Conservation (phyloP, 2,329 filamentous ascomycete species). For the Ceratocystis cacaofunesta region DNA sequence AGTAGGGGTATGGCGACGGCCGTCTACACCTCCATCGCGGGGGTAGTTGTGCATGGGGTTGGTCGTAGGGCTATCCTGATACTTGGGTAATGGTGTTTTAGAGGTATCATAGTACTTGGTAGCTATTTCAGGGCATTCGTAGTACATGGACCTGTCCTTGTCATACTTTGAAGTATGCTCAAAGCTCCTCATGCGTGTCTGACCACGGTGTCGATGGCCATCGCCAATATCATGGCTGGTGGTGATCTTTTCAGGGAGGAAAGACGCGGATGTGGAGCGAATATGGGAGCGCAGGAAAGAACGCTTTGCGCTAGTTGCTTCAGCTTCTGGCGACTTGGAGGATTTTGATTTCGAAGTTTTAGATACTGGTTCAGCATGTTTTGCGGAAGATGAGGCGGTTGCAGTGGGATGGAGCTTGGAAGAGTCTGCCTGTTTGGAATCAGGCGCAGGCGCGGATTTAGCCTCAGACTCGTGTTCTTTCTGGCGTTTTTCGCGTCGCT, state of each 20-base stretch:
- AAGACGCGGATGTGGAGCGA: conserved; percentile 13
- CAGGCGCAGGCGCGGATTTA: neutral
- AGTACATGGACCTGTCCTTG: neutral
- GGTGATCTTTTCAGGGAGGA: conserved; percentile 1
- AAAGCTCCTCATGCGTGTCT: conserved; percentile 10
- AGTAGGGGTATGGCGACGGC: neutral
- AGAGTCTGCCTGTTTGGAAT: neutral
- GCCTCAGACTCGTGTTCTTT: neutral
- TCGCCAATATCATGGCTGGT: neutral
- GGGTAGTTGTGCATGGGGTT: conserved; percentile 3
- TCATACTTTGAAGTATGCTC: neutral
- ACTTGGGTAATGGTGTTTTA: neutral
- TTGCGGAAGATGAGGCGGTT: neutral
- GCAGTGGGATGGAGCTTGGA: conserved; percentile 1
- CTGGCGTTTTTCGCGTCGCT: neutral
- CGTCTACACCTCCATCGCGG: neutral
- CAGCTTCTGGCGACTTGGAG: neutral
- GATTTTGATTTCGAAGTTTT: neutral
- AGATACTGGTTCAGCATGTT: neutral
- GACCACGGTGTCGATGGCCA: neutral
- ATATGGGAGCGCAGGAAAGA: neutral
- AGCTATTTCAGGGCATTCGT: neutral
- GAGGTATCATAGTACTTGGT: neutral
- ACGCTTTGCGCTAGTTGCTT: neutral
- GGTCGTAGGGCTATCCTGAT: neutral